Conservation (phyloP, 2,329 filamentous ascomycete genomes). For the Lizonia empirigonia region DNA sequence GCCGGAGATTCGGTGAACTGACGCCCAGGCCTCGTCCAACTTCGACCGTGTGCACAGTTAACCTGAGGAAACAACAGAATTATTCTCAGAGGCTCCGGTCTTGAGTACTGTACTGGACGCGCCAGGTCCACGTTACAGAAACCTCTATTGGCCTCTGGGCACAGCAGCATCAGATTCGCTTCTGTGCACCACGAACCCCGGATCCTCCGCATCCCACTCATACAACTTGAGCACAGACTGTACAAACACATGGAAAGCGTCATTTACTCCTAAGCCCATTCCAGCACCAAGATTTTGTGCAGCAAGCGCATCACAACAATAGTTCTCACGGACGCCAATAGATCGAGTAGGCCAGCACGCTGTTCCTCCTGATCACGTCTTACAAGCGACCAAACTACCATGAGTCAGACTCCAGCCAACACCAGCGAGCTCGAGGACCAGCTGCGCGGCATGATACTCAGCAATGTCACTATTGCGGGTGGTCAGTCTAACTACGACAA, state of each 20-base stretch:
- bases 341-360: background rate
- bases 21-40: conserved; percentile 2
- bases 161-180: background rate
- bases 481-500: conserved; percentile 23
- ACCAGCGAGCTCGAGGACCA: conserved; percentile 56
- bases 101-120: background rate
- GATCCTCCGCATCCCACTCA: background rate
- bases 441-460: conserved; percentile 65
- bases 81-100: background rate
- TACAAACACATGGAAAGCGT: background rate
- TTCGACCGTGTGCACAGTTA: background rate
- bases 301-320: background rate
- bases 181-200: background rate
- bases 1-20: conserved; percentile 3
- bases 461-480: conserved; percentile 51
- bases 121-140: too few species aligned
- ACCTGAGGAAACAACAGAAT: background rate
- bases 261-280: background rate
- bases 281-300: background rate
- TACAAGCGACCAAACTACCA: conserved; percentile 13
- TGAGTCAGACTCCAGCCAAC: conserved; percentile 22
- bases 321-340: background rate
- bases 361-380: background rate
- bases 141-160: too few species aligned
- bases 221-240: conserved; percentile 11